A percentile compares a stretch with the other conserved stretches of the same genome.
These are phyloP conservation scores for Linum tenue DNA, from an alignment of 345 rosid genomes.

Conservation along the genomic window DNA sequence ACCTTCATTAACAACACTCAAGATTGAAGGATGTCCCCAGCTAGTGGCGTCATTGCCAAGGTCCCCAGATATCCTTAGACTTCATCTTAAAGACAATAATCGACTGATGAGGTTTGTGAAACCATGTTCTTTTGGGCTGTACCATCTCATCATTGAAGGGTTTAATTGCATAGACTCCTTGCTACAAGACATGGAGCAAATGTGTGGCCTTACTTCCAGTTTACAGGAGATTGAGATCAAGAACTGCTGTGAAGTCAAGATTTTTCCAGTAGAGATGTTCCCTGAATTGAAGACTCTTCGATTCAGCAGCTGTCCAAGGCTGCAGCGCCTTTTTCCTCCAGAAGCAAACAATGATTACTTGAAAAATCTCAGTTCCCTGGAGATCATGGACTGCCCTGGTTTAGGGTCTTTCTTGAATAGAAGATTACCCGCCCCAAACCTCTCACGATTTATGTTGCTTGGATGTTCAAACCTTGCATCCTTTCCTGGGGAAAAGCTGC, in stretches of 20 bases:
- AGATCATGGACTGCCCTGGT: not conserved
- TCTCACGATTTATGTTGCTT: not conserved
- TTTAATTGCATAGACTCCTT: not conserved
- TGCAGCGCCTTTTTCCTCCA: not conserved
- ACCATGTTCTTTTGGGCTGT: not conserved
- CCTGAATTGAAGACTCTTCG: not conserved
- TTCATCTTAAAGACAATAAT: not conserved
- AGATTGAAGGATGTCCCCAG: not conserved
- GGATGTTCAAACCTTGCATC: not conserved
- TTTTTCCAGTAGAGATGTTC: not conserved
- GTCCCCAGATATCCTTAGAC: not conserved
- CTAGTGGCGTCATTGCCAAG: constrained; percentile 2
- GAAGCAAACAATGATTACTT: not conserved
- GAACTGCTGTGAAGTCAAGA: not conserved
- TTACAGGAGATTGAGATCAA: not conserved
- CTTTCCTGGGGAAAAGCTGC: not conserved
- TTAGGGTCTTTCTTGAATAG: not conserved
- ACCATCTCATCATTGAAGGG: not conserved
- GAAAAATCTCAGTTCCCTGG: not conserved
- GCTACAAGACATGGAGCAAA: not conserved
- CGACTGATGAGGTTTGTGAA: not conserved
- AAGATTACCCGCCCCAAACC: not conserved
- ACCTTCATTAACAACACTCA: not conserved
- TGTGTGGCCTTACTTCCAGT: not conserved
- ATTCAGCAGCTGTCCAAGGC: not conserved